Evolutionary conservation across 2,329 filamentous ascomycete species (phyloP).

Genomic region (Elsinoe fawcettii): DNA sequence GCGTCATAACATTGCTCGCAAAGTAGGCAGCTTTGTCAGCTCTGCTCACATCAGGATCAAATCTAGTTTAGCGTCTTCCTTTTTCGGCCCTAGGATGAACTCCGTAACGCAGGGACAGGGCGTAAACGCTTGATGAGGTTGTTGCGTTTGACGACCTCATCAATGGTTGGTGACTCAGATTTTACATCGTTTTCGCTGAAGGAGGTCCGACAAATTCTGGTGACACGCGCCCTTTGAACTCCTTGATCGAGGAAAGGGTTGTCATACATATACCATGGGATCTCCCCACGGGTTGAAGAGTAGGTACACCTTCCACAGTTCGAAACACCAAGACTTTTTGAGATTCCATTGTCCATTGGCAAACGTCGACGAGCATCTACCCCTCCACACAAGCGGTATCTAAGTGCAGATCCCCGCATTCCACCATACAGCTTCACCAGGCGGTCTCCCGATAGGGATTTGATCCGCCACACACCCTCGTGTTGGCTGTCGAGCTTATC

Average conservation of each 20-base stretch:
- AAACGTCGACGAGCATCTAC: not conserved
- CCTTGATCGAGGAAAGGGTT: not conserved
- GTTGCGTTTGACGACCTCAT: not conserved
- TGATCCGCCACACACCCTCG: constrained; percentile 1
- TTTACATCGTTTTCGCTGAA: constrained; percentile 8
- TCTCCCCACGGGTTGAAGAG: not conserved
- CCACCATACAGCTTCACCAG: constrained; percentile 4
- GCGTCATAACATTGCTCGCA: not conserved
- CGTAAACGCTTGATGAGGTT: not conserved
- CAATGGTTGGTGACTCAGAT: constrained; percentile 11
- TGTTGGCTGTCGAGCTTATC: not conserved
- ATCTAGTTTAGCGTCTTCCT: not conserved
- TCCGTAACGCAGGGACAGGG: constrained; percentile 9
- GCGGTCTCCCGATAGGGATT: constrained; percentile 8
- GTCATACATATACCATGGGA: not conserved
- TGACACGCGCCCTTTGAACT: constrained; percentile 12
- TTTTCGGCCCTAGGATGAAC: not conserved
- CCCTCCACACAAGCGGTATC: constrained; percentile 11
- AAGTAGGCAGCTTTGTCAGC: constrained; percentile 1
- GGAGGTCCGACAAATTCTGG: constrained; percentile 9
- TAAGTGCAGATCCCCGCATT: constrained; percentile 9
- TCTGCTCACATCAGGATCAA: not conserved
- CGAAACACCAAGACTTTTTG: not conserved
- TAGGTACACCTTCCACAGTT: constrained; percentile 2
- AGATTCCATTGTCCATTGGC: constrained; percentile 2